Evolutionary conservation across 1,284 basidiomycete species (phyloP).

Genomic region (Coniferiporia weirii): DNA sequence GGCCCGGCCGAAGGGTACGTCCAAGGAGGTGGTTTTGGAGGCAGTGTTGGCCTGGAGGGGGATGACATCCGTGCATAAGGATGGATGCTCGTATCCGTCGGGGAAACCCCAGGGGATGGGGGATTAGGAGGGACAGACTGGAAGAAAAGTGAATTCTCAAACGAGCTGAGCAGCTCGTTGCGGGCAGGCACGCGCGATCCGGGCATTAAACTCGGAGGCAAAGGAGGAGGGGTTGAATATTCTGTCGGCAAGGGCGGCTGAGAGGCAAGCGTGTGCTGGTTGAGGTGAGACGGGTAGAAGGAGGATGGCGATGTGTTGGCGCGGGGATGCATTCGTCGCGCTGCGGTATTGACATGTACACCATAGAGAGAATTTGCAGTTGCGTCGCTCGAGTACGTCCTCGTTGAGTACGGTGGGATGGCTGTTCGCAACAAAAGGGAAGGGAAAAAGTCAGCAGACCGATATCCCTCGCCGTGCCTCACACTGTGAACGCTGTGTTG

Average conservation of each 20-base stretch:
- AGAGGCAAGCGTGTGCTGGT: neutral
- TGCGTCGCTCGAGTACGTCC: neutral
- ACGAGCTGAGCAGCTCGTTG: neutral
- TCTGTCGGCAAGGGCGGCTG: conserved; percentile 2
- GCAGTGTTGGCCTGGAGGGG: conserved; percentile 11
- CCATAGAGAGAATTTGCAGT: conserved; percentile 7
- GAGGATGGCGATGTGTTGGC: conserved; percentile 1
- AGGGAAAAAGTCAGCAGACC: neutral
- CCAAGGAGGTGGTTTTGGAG: conserved; percentile 10
- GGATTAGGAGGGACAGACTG: conserved; percentile 7
- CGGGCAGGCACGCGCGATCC: conserved; percentile 10
- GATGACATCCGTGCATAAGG: neutral
- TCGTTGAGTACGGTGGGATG: neutral
- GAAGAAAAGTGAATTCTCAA: conserved; percentile 16
- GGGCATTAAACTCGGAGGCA: conserved; percentile 16
- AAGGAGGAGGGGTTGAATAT: neutral
- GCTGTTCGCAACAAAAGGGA: neutral
- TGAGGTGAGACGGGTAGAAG: conserved; percentile 5
- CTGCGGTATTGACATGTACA: conserved; percentile 12
- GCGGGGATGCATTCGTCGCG: neutral
- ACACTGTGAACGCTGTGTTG: neutral
- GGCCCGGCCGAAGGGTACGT: neutral
- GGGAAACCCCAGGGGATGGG: conserved; percentile 1
- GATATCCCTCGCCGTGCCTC: neutral
- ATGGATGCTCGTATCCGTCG: conserved; percentile 3